Percentiles rank a stretch among this genome's conserved stretches.
phyloP scores from a whole-genome alignment of 2,329 filamentous ascomycete species.

The Akanthomyces dipterigenus region DNA sequence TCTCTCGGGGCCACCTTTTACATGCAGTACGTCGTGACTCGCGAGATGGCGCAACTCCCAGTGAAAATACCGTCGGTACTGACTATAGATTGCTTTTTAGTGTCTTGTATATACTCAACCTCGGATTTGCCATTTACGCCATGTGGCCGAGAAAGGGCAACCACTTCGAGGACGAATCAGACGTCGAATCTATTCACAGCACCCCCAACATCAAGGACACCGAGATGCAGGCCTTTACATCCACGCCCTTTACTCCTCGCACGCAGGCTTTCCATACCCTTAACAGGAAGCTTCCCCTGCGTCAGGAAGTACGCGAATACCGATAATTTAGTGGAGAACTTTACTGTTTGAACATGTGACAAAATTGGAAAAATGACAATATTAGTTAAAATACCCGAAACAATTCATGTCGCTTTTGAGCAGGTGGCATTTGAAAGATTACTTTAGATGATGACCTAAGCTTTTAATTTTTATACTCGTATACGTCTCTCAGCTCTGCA shows the following conservation, averaged over 20 bases:
- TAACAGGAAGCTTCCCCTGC: constrained; percentile 50
- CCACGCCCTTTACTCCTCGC: constrained; percentile 53
- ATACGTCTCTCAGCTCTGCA: constrained; percentile 34
- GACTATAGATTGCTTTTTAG: constrained; percentile 29
- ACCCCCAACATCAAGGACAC: constrained; percentile 34
- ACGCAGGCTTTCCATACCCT: constrained; percentile 62
- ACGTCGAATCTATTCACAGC: constrained; percentile 27
- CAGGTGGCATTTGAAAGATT: neutral
- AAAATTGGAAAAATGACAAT: neutral
- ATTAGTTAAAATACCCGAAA: neutral
- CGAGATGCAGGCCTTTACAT: constrained; percentile 50
- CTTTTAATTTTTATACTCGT: neutral
- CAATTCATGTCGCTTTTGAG: neutral
- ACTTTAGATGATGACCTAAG: neutral
- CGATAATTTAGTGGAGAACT: neutral
- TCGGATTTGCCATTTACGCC: constrained; percentile 52
- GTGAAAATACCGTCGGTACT: neutral
- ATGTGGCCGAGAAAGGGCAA: constrained; percentile 51
- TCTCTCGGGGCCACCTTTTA: constrained; percentile 57
- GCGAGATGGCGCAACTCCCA: too few relatives aligned
- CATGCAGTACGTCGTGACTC: constrained; percentile 54
- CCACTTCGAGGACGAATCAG: constrained; percentile 37
- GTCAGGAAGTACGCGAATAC: neutral
- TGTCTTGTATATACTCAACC: constrained; percentile 52
- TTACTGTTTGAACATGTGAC: neutral